Percentiles rank a stretch among this genome's conserved stretches.
These are phyloP conservation scores for Pterulicium gracile DNA, from an alignment of 1,284 basidiomycete species.

Conservation along the genomic window DNA sequence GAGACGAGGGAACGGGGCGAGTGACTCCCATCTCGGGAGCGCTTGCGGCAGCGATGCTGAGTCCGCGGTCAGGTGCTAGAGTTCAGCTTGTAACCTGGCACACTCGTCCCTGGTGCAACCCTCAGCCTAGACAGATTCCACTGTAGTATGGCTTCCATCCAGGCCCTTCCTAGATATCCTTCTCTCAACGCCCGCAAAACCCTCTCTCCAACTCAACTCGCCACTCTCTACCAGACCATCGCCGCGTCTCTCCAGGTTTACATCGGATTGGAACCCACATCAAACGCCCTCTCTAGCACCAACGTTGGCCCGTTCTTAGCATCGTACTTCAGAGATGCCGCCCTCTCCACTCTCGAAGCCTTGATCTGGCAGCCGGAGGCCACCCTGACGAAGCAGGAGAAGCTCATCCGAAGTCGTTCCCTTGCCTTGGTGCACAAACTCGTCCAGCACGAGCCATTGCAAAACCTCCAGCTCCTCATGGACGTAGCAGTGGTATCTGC, in stretches of 20 bases:
- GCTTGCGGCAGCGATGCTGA: no score
- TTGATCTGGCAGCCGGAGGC: conserved; percentile 41
- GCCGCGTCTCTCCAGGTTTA: conserved; percentile 31
- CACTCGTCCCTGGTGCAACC: no score
- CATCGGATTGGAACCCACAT: conserved; percentile 34
- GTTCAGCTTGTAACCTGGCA: no score
- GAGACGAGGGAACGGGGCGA: no score
- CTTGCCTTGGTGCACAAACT: conserved; percentile 48
- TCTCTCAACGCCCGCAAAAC: conserved; percentile 35
- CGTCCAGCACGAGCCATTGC: conserved; percentile 23
- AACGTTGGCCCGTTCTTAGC: conserved; percentile 40
- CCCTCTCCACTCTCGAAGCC: conserved; percentile 35
- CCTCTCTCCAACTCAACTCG: conserved; percentile 42
- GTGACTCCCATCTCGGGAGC: no score
- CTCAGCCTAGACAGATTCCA: no score
- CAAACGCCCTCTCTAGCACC: conserved; percentile 33
- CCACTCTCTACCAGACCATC: conserved; percentile 36
- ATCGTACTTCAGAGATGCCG: conserved; percentile 45
- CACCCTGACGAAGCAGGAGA: conserved; percentile 25
- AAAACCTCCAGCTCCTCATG: conserved; percentile 43
- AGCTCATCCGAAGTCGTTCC: conserved; percentile 35
- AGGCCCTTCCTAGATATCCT: conserved; percentile 39
- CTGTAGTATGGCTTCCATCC: conserved; percentile 13
- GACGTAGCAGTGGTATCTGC: conserved; percentile 54
- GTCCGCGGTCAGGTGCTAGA: no score